A percentile compares a stretch with the other conserved stretches of the same genome.
These are phyloP conservation scores for Malbranchea cinnamomea DNA, from an alignment of 2,329 filamentous ascomycete genomes.

Conservation along the genomic window DNA sequence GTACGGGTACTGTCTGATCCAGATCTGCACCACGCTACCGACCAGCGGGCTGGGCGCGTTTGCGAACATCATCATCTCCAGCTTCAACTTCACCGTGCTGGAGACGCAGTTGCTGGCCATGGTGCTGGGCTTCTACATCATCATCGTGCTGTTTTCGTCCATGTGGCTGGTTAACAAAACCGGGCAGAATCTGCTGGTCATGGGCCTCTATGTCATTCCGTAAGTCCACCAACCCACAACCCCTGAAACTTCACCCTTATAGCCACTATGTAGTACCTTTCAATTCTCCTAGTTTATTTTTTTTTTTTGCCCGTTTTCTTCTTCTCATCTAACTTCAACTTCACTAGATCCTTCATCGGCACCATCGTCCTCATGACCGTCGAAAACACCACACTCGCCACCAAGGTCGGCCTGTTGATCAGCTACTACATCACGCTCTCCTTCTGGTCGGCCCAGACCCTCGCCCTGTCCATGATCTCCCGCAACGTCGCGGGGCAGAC, in stretches of 20 bases:
- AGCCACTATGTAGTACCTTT: too few relatives aligned
- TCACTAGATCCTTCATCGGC: conserved; percentile 47
- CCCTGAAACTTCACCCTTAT: too few relatives aligned
- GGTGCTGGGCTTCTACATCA: conserved; percentile 61
- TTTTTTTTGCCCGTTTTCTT: too few relatives aligned
- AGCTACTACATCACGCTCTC: conserved; percentile 63
- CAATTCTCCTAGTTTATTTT: too few relatives aligned
- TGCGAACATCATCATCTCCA: conserved; percentile 57
- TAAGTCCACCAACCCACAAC: conserved; percentile 24
- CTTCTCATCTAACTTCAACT: too few relatives aligned
- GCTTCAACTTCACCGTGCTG: conserved; percentile 49
- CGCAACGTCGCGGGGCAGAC: conserved; percentile 59
- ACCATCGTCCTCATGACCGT: conserved; percentile 60
- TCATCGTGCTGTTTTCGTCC: conserved; percentile 51
- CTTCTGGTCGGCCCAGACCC: conserved; percentile 60
- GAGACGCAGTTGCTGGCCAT: conserved; percentile 54
- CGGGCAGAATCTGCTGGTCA: conserved; percentile 52
- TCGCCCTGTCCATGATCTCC: conserved; percentile 51
- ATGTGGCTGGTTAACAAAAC: conserved; percentile 54
- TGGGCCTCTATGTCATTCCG: conserved; percentile 52
- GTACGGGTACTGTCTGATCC: conserved; percentile 50
- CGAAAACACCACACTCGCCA: conserved; percentile 39
- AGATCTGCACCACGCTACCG: conserved; percentile 57
- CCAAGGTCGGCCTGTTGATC: conserved; percentile 53
- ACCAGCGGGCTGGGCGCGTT: conserved; percentile 60